Evolutionary conservation across 805 yeast species (phyloP), one percentile per base, ranked within the genome.

Genomic region (Teunomyces funiuensis): DNA sequence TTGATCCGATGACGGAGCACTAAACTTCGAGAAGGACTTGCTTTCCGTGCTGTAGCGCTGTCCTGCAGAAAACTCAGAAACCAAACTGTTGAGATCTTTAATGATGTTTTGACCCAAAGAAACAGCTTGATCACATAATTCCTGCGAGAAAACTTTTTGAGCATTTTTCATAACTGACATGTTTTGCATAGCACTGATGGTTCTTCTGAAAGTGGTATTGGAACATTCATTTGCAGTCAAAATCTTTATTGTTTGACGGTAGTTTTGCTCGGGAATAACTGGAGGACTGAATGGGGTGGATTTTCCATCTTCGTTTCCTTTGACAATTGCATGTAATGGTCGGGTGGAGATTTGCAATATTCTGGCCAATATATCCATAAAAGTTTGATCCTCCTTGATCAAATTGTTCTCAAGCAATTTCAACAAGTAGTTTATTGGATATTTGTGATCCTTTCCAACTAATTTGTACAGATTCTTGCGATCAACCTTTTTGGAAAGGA

Each of bases 201-300:
- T 82, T 57, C 89, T 86, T 53, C 88, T 88, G 66, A 90, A 88
- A 0, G 95, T 87, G 31, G 83, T 77, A 48, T 87, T 83, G 26
- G 90, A 81, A 56, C 97, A 88, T 42, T 90, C 95, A 54, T 86
- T 88, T 1, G 91, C 78, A 4, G 83, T 79, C 40, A 90, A 69
- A 23, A 87, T 80, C 16, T 80, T 73, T 11, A 86, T 83, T 23
- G 88, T 69, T 46, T 74, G 74, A 36, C 78, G 74, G 53, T 88
- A 68, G 48, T 82, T 83, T 15, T 69, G 62, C 29, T 77, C 80
- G 0, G 87, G 83, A 49, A 90, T 79, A 30, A 64, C 61, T 2
- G 96, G 95, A 2, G 84, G 66, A 23, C 71, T 71, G 31, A 65
- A 52, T 28, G 63, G 58, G 8, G 56, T 41, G 4, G 45, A 27